Evolutionary conservation across 371 early-diverging fungal species (phyloP), one percentile per base, ranked within the genome.

Genomic region (Antonospora locustae): DNA sequence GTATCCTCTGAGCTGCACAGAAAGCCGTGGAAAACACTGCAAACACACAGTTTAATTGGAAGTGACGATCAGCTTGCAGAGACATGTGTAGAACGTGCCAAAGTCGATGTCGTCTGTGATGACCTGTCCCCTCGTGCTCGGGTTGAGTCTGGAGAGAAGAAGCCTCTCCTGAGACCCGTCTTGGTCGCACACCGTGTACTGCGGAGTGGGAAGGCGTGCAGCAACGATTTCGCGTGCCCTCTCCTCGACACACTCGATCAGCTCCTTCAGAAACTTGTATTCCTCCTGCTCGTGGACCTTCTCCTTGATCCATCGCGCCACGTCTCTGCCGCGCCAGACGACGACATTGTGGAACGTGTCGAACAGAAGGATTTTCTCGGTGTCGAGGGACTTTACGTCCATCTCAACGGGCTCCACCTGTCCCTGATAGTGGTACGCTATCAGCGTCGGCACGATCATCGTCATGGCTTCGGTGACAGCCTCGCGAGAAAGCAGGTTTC

Each of bases 111-210:
- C 76, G 55, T 75, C 73, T 0, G 71, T 75, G 14, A 72, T 63
- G 17, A 73, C 56, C 30, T 50, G 81, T 80, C 24, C 78, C 5
- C 90, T 91, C 0, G 85, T 85, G n/a, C 88, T 87, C 29, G 99
- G 97, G 69, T 97, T 97, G 38, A 99, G 80, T 73, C 92, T 95
- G 58, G 87, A 84, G 24, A 95, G 78, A 61, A 99, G 75, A 83
- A 96, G 95, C 66, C 99, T 86, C 16, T 93, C 95, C 77, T 99
- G 99, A 2, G 94, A 92, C 20, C 90, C 89, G 57, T 87, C 81
- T 72, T 90, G 88, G 66, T 91, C 88, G 63, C 90, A 89, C 27
- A 84, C 90, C 71, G 93, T 85, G 71, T 90, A 95, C 61, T 95
- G 85, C 3, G 99, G 97, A 32, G 93, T 82, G 6, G 97, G 97